These are phyloP conservation scores for Calonectria pseudoturangicola DNA, from an alignment of 2,329 filamentous ascomycete genomes.

Conservation along the genomic window DNA sequence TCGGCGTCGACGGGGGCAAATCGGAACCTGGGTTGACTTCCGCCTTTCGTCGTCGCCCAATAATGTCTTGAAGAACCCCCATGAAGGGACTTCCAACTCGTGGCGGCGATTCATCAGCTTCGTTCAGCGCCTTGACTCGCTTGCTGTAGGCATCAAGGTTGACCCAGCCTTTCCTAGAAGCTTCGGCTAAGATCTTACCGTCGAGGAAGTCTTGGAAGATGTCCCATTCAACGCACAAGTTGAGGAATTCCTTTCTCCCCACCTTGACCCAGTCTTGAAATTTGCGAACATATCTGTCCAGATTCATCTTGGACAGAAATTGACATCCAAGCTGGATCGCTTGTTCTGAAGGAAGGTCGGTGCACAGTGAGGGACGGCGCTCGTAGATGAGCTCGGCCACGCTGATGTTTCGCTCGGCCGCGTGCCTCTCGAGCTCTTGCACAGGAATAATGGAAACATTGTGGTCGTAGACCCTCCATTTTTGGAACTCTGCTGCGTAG, in stretches of 20 bases:
- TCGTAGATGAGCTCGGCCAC: slow-evolving; percentile 41
- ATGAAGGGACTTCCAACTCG: slow-evolving; percentile 34
- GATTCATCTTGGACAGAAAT: slow-evolving; percentile 44
- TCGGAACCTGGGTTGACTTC: not conserved
- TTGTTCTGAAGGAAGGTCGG: slow-evolving; percentile 45
- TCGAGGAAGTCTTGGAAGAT: slow-evolving; percentile 52
- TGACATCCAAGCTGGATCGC: slow-evolving; percentile 43
- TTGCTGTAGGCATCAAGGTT: slow-evolving; percentile 15
- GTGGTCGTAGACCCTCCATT: slow-evolving; percentile 49
- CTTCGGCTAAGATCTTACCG: slow-evolving; percentile 35
- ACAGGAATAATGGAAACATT: slow-evolving; percentile 40
- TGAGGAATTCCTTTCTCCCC: slow-evolving; percentile 48
- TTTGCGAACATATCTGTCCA: slow-evolving; percentile 12
- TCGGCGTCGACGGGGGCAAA: not conserved
- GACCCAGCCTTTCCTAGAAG: slow-evolving; percentile 41
- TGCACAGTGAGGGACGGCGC: slow-evolving; percentile 50
- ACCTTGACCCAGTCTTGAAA: slow-evolving; percentile 45
- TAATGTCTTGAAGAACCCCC: slow-evolving; percentile 4
- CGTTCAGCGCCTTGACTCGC: not conserved
- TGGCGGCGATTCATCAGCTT: not conserved
- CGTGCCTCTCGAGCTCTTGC: slow-evolving; percentile 35
- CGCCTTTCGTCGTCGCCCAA: not conserved
- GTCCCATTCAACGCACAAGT: slow-evolving; percentile 50
- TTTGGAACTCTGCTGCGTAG: slow-evolving; percentile 48
- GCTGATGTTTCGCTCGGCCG: slow-evolving; percentile 31